These are phyloP conservation scores for Angomonas deanei DNA, from an alignment of 208 protist genomes.

Conservation along the genomic window DNA sequence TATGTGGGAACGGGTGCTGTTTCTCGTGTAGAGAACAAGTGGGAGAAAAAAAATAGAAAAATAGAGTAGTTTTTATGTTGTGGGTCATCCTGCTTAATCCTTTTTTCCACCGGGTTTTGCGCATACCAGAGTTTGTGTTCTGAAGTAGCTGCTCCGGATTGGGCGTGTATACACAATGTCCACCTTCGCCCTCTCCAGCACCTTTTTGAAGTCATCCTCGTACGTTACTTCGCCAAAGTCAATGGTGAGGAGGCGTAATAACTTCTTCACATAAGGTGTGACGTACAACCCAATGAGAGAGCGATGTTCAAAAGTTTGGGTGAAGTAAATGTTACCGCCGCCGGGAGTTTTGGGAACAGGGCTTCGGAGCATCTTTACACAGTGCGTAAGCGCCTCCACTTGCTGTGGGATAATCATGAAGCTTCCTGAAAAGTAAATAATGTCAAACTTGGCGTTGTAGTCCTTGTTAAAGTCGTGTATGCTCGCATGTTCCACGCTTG, in stretches of 20 bases:
- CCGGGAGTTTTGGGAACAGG: constrained; percentile 30
- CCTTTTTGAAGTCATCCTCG: constrained; percentile 57
- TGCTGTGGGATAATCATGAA: constrained; percentile 73
- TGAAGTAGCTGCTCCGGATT: constrained; percentile 40
- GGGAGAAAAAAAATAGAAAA: constrained; percentile 10
- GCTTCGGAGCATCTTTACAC: constrained; percentile 55
- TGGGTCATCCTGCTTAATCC: neutral
- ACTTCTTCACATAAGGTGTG: constrained; percentile 45
- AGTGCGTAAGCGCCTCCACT: constrained; percentile 46
- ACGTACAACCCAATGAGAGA: constrained; percentile 52
- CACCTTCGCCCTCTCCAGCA: constrained; percentile 41
- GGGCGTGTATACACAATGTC: constrained; percentile 38
- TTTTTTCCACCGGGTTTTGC: neutral
- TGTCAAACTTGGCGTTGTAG: constrained; percentile 45
- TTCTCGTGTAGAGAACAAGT: no score
- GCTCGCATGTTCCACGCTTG: constrained; percentile 45
- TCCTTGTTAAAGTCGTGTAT: constrained; percentile 64
- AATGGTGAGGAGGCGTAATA: constrained; percentile 55
- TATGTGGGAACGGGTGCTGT: no score
- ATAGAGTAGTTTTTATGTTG: constrained; percentile 3
- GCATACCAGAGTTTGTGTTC: constrained; percentile 50
- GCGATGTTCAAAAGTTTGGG: constrained; percentile 69
- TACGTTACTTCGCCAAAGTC: constrained; percentile 85
- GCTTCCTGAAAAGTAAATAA: constrained; percentile 77
- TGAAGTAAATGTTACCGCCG: constrained; percentile 67